Conservation (phyloP, 371 early-diverging fungal genomes). For the Smittium culicis region DNA sequence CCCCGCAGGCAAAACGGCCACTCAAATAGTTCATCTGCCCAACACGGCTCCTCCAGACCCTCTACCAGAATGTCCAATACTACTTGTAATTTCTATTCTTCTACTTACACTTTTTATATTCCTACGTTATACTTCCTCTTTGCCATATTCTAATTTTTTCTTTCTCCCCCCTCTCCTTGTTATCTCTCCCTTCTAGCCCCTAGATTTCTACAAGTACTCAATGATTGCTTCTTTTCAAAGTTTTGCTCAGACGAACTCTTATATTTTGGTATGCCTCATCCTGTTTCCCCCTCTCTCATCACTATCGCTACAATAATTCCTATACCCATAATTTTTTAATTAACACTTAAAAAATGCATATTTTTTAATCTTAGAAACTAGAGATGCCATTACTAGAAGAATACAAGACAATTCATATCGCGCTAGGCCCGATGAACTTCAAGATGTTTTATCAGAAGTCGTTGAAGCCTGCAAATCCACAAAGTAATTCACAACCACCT, state of each 20-base stretch:
- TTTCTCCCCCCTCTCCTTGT: background rate
- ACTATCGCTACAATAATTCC: background rate
- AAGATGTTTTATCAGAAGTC: slow-evolving; percentile 27
- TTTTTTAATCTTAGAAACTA: slow-evolving; percentile 17
- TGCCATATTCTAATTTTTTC: background rate
- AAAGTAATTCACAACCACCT: slow-evolving; percentile 15
- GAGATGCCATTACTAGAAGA: slow-evolving; percentile 27
- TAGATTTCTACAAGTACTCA: slow-evolving; percentile 27
- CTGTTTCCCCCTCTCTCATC: too few relatives aligned
- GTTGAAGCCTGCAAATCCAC: slow-evolving; percentile 30
- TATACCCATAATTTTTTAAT: background rate
- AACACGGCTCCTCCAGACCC: background rate
- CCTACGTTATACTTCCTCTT: too few relatives aligned
- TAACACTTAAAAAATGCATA: too few relatives aligned
- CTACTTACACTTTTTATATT: too few relatives aligned
- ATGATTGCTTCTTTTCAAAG: slow-evolving; percentile 30
- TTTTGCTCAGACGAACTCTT: slow-evolving; percentile 32
- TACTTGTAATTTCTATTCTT: slow-evolving; percentile 1
- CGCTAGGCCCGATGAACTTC: slow-evolving; percentile 23
- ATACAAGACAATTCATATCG: slow-evolving; percentile 28
- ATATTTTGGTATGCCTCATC: slow-evolving; percentile 14
- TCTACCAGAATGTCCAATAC: background rate
- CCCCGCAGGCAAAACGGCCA: background rate
- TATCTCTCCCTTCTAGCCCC: slow-evolving; percentile 15
- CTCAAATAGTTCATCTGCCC: background rate